A percentile compares a stretch with the other conserved stretches of the same genome.
phyloP scores from a whole-genome alignment of 768 basidiomycete genomes.

The Chalciporus pseudorubinellus region DNA sequence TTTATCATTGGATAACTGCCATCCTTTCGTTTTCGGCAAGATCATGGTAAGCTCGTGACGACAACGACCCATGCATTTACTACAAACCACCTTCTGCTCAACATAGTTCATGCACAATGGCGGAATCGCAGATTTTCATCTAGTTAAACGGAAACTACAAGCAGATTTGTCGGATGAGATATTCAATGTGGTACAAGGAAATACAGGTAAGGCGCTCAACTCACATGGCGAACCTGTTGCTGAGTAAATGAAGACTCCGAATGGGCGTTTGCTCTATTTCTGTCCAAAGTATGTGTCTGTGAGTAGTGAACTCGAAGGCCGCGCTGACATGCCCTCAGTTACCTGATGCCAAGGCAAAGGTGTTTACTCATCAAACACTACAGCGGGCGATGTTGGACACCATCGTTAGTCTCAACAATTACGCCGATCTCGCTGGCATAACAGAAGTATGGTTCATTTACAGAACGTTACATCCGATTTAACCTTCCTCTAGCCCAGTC shows the following conservation, averaged over 20 bases:
- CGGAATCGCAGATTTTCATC: slow-evolving; percentile 79
- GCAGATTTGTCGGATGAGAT: slow-evolving; percentile 73
- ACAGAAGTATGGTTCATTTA: slow-evolving; percentile 52
- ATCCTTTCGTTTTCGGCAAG: slow-evolving; percentile 90
- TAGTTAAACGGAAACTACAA: slow-evolving; percentile 81
- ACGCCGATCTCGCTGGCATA: slow-evolving; percentile 69
- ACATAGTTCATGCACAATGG: slow-evolving; percentile 96
- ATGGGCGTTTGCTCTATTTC: slow-evolving; percentile 92
- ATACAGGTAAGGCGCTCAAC: slow-evolving; percentile 62
- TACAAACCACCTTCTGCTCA: neutral
- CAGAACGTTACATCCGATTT: neutral
- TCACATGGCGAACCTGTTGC: neutral
- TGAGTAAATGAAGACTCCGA: slow-evolving; percentile 68
- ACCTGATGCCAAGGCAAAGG: slow-evolving; percentile 71
- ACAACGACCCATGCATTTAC: neutral
- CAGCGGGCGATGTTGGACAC: slow-evolving; percentile 88
- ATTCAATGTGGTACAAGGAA: slow-evolving; percentile 86
- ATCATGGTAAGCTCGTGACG: slow-evolving; percentile 71
- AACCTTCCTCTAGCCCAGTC: slow-evolving; percentile 56
- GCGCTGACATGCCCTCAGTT: slow-evolving; percentile 46
- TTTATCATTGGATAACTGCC: slow-evolving; percentile 90
- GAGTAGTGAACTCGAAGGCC: neutral
- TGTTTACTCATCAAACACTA: slow-evolving; percentile 69
- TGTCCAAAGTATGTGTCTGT: slow-evolving; percentile 63
- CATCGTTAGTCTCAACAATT: slow-evolving; percentile 72